Conservation (phyloP, 1,284 basidiomycete species). For the Chondrostereum purpureum region DNA sequence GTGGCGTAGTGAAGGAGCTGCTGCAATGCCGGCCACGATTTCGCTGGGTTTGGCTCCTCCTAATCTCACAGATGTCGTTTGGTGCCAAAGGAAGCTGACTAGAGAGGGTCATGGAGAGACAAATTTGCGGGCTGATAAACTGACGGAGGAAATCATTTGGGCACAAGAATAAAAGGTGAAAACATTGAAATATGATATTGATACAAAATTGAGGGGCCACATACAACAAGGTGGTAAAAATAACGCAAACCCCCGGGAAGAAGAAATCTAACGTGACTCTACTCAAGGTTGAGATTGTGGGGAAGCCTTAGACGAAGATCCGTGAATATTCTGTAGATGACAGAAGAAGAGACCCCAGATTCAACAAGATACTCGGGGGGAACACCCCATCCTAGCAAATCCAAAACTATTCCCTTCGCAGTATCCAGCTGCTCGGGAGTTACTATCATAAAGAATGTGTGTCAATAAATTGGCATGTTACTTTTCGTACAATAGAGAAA, state of each 20-base stretch:
- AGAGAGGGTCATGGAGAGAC: too few species aligned
- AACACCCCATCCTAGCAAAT: slow-evolving; percentile 39
- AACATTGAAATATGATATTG: too few species aligned
- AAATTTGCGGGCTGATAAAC: too few species aligned
- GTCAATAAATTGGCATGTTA: neutral
- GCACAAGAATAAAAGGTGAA: too few species aligned
- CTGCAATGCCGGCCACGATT: too few species aligned
- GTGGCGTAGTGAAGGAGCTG: too few species aligned
- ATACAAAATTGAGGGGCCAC: too few species aligned
- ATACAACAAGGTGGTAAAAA: neutral
- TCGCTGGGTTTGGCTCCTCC: too few species aligned
- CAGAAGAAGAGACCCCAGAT: slow-evolving; percentile 30
- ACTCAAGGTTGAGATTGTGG: slow-evolving; percentile 20
- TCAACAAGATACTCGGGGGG: slow-evolving; percentile 36
- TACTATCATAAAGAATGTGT: slow-evolving; percentile 19
- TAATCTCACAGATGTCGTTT: too few species aligned
- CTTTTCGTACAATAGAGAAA: neutral
- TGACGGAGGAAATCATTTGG: too few species aligned
- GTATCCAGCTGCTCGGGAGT: slow-evolving; percentile 26
- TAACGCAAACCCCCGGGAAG: neutral
- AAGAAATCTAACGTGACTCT: neutral
- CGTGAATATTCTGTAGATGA: slow-evolving; percentile 31
- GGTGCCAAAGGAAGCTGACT: too few species aligned
- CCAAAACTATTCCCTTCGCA: slow-evolving; percentile 35
- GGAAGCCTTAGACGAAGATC: slow-evolving; percentile 30